phyloP scores from a whole-genome alignment of 495 filamentous ascomycete species.

The Tuber magnatum region DNA sequence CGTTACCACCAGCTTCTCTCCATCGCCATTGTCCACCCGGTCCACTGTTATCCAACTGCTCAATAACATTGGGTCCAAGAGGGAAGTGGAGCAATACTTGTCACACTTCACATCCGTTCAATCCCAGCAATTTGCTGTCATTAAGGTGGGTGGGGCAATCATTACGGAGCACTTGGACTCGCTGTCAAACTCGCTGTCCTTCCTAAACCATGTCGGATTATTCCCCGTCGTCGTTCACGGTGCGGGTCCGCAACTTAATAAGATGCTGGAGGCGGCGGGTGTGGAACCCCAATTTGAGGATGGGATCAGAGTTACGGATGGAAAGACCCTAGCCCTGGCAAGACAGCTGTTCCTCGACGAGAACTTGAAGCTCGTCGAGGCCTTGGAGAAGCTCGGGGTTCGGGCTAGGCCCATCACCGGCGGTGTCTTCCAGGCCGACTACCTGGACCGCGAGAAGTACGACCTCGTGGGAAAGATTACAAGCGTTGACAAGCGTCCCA shows the following conservation, averaged over 20 bases:
- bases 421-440: conserved; percentile 91
- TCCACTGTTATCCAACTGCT: conserved; percentile 88
- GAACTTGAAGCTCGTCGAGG: conserved; percentile 90
- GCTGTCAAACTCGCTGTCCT: conserved; percentile 77
- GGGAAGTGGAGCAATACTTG: conserved; percentile 96
- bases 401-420: conserved; percentile 85
- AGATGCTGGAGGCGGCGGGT: conserved; percentile 80
- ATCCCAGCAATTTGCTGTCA: conserved; percentile 95
- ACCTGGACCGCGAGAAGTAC: conserved; percentile 90
- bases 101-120: conserved; percentile 96
- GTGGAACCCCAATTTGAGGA: conserved; percentile 96
- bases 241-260: conserved; percentile 93
- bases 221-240: conserved; percentile 96
- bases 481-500: conserved; percentile 80
- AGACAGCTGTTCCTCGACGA: conserved; percentile 89
- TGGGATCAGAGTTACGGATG: conserved; percentile 91
- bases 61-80: conserved; percentile 92
- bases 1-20: conserved; percentile 8
- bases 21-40: conserved; percentile 53
- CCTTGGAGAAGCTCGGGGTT: conserved; percentile 83
- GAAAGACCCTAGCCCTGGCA: conserved; percentile 85
- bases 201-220: conserved; percentile 91
- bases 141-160: conserved; percentile 97
- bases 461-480: conserved; percentile 93
- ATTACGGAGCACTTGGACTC: conserved; percentile 90